Conservation (phyloP, 2,329 filamentous ascomycete species). For the Leptoxyphium fumago region DNA sequence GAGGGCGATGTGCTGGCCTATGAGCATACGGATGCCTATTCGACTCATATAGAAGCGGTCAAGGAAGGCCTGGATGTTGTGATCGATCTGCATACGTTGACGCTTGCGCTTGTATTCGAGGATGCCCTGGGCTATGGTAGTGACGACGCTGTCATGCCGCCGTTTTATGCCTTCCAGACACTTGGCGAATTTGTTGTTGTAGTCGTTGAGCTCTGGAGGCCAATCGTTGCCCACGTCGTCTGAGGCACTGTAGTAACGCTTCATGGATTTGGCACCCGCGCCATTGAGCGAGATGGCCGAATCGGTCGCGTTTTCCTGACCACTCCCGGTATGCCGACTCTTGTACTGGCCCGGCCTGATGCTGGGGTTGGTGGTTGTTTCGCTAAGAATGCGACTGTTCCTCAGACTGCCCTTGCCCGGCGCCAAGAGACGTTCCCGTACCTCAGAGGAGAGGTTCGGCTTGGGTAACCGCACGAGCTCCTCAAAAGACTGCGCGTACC, state of each 20-base stretch:
- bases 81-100: constrained; percentile 96
- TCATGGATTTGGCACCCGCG: constrained; percentile 28
- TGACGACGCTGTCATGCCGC: constrained; percentile 91
- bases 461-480: constrained; percentile 81
- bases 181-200: constrained; percentile 82
- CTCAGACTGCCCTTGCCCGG: constrained; percentile 45
- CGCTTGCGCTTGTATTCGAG: constrained; percentile 93
- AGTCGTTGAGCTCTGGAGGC: constrained; percentile 87
- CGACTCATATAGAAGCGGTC: constrained; percentile 99
- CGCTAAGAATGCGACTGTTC: constrained; percentile 54
- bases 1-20: constrained; percentile 93
- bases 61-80: constrained; percentile 91
- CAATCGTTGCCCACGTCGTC: constrained; percentile 80
- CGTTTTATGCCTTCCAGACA: constrained; percentile 89
- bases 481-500: constrained; percentile 99
- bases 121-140: constrained; percentile 94
- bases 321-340: constrained; percentile 38
- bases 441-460: constrained; percentile 59
- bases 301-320: constrained; percentile 28
- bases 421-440: constrained; percentile 64
- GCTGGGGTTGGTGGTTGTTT: constrained; percentile 81
- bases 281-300: constrained; percentile 33
- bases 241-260: constrained; percentile 71
- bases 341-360: constrained; percentile 69
- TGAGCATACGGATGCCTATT: constrained; percentile 97